Base-by-base conservation (phyloP, 176 grass and related monocot genomes). In the Ensete glaucum region DNA sequence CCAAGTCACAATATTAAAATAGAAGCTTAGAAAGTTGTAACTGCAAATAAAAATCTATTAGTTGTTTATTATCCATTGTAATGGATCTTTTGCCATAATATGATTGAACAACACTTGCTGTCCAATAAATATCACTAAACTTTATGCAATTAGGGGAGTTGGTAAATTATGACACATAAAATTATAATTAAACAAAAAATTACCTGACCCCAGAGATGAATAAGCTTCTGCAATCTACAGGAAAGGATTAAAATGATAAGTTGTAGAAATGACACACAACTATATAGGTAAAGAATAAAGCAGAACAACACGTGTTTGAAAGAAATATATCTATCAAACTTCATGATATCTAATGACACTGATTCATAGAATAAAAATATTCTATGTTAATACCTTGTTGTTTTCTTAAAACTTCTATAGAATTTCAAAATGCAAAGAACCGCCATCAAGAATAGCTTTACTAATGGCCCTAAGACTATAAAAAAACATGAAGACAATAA, bases 211-310 rank as follows among this genome's bases (percentile, higher is more conserved):
- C 17, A 62, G 58, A 62, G 82, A 96, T 80, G 92, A 96, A 83
- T 92, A 96, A 66, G 92, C 92, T 83, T 96, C 89, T 17, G 87
- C 73, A 73, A 96, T 82, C 92, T 96, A 82, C 82, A 84, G 50
- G 69, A 52, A 11, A 62, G 7, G 58, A 21, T 62, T 9, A 8
- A 82, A 77, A 69, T 15, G 55, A 56, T 54, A 48, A 55, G 14
- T 12, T 10, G 50, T 81, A 27, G 56, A 64, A 23, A 26, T 57
- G 27, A 50, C 29, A 71, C 4, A 19, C 12, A 23, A 67, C 14
- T 29, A 29, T 29, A 69, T 43, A 81, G 27, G 53, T 52, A 9
- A 0, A 77, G 20, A 9, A 73, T 52, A 73, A 52, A 73, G 10
- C n/a, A 24, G 34, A 43, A 43, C 34, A n/a, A 73, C n/a, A n/a